phyloP scores from a whole-genome alignment of 2,329 filamentous ascomycete species.

The Monosporascus sp. region DNA sequence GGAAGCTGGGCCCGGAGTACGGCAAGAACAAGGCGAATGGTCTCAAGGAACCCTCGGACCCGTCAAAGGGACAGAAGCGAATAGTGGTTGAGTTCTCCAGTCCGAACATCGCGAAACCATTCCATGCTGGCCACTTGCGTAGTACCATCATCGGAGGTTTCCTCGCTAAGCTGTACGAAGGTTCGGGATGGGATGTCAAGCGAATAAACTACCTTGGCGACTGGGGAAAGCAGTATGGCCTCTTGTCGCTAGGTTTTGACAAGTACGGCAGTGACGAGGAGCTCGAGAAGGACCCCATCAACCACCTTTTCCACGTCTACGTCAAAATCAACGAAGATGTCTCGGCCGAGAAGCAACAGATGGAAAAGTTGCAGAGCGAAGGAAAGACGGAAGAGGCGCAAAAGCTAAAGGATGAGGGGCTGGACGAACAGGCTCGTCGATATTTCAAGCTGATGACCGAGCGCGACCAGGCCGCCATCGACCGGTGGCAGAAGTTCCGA shows the following conservation, averaged over 20 bases:
- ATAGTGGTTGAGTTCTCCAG: conserved; percentile 69
- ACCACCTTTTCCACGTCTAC: conserved; percentile 68
- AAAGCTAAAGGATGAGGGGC: conserved; percentile 36
- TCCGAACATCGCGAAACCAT: conserved; percentile 72
- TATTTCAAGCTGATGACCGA: conserved; percentile 59
- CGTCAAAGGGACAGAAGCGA: conserved; percentile 34
- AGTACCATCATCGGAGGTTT: conserved; percentile 75
- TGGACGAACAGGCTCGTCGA: conserved; percentile 50
- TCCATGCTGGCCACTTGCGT: conserved; percentile 68
- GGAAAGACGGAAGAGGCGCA: conserved; percentile 36
- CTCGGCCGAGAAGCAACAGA: conserved; percentile 54
- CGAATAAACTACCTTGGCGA: conserved; percentile 74
- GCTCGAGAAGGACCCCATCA: conserved; percentile 60
- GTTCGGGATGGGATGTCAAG: conserved; percentile 64
- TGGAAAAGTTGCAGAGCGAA: conserved; percentile 44
- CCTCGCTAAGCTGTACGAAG: conserved; percentile 62
- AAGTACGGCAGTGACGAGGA: conserved; percentile 62
- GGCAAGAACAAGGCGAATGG: conserved; percentile 60
- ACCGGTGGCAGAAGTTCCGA: conserved; percentile 53
- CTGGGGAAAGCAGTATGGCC: conserved; percentile 68
- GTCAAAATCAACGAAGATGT: conserved; percentile 61
- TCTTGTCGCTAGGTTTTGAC: conserved; percentile 63
- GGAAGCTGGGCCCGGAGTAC: conserved; percentile 54
- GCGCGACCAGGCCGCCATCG: conserved; percentile 49
- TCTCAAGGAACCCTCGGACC: conserved; percentile 43